Evolutionary conservation across 1,284 basidiomycete genomes (phyloP).

Genomic region (Phellopilus nigrolimitatus): DNA sequence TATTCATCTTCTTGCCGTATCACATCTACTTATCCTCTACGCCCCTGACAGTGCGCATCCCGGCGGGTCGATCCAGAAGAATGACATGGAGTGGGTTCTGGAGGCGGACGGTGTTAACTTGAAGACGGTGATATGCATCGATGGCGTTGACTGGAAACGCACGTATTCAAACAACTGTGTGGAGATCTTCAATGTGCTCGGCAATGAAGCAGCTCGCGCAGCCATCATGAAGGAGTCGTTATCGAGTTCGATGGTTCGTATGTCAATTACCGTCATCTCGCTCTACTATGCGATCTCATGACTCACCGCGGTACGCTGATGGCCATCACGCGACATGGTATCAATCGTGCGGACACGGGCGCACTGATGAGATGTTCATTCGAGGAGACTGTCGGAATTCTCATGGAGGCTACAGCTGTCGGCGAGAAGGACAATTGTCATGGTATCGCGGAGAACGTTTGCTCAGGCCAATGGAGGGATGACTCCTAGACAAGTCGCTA

Average conservation of each 20-base stretch:
- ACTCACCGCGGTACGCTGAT: conserved; percentile 93
- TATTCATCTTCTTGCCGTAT: too few species aligned
- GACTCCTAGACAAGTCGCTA: conserved; percentile 86
- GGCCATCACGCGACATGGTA: conserved; percentile 99
- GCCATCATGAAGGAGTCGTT: conserved; percentile 95
- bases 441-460: conserved; percentile 97
- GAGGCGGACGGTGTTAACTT: conserved; percentile 97
- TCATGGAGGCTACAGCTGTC: conserved; percentile 97
- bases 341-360: conserved; percentile 96
- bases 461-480: conserved; percentile 81
- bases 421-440: conserved; percentile 98
- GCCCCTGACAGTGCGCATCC: too few species aligned
- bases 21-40: too few species aligned
- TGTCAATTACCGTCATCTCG: conserved; percentile 97
- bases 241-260: conserved; percentile 99
- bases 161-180: conserved; percentile 98
- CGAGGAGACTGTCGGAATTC: conserved; percentile 98
- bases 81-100: conserved; percentile 89
- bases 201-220: conserved; percentile 94
- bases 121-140: conserved; percentile 90
- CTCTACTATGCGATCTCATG: conserved; percentile 96
- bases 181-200: conserved; percentile 94
- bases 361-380: conserved; percentile 98
- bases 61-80: conserved; percentile 57
- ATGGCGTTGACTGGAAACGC: conserved; percentile 88